phyloP scores from a whole-genome alignment of 495 filamentous ascomycete genomes.

The Penicillium soppii region DNA sequence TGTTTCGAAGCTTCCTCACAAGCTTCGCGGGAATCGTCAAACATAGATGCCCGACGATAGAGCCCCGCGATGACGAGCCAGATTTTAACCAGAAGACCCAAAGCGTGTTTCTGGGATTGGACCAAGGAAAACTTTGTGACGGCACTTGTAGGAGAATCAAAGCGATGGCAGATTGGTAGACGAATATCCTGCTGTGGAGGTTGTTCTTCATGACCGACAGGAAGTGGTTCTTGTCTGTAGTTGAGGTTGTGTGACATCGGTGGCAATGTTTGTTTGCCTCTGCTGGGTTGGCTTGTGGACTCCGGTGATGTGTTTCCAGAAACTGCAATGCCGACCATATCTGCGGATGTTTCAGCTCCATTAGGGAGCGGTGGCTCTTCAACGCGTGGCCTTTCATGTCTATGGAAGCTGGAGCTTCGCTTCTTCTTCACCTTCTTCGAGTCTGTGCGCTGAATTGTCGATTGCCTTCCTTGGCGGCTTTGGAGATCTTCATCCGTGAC shows the following conservation, averaged over 20 bases:
- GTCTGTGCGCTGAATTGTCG: slow-evolving; percentile 33
- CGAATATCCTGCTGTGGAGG: slow-evolving; percentile 53
- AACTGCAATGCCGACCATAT: slow-evolving; percentile 46
- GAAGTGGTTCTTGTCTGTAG: slow-evolving; percentile 39
- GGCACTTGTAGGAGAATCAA: slow-evolving; percentile 42
- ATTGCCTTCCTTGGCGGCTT: slow-evolving; percentile 17
- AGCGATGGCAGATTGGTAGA: slow-evolving; percentile 44
- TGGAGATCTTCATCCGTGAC: slow-evolving; percentile 45
- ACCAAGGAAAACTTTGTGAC: slow-evolving; percentile 37
- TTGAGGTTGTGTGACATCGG: slow-evolving; percentile 52
- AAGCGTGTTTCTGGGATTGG: slow-evolving; percentile 54
- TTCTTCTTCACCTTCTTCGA: slow-evolving; percentile 51
- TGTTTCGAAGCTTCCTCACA: slow-evolving; percentile 78
- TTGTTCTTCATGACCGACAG: slow-evolving; percentile 46
- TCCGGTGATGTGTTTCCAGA: slow-evolving; percentile 26
- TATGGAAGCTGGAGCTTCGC: slow-evolving; percentile 36
- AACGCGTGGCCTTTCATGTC: slow-evolving; percentile 15
- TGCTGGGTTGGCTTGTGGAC: slow-evolving; percentile 21
- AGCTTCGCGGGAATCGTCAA: slow-evolving; percentile 74
- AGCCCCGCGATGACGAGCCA: slow-evolving; percentile 89
- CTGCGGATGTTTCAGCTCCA: slow-evolving; percentile 17
- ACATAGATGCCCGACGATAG: slow-evolving; percentile 77
- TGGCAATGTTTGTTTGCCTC: slow-evolving; percentile 41
- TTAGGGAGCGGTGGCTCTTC: slow-evolving; percentile 18
- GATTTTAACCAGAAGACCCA: slow-evolving; percentile 66